phyloP scores from a whole-genome alignment of 495 filamentous ascomycete species.

The Trypethelium eluteriae region DNA sequence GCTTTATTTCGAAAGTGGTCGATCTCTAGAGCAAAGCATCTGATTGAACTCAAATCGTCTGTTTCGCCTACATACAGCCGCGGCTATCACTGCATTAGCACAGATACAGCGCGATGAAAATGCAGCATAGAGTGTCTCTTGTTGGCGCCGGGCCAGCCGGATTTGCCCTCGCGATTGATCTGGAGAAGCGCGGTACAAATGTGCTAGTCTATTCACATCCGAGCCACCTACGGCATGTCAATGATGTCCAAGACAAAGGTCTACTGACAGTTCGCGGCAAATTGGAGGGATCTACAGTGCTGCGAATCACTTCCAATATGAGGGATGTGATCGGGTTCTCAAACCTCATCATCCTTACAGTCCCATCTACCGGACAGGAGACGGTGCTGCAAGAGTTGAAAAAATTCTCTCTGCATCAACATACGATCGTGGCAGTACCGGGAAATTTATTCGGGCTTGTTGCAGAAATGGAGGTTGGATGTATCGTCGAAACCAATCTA shows the following conservation, averaged over 20 bases:
- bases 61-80: too few relatives aligned
- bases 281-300: not conserved
- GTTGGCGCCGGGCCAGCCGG: not conserved
- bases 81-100: not conserved
- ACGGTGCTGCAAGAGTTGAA: constrained; percentile 2
- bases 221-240: not conserved
- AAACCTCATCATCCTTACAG: constrained; percentile 25
- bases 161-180: not conserved
- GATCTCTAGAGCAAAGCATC: too few relatives aligned
- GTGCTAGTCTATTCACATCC: not conserved
- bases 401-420: not conserved
- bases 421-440: constrained; percentile 11
- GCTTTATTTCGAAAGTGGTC: too few relatives aligned
- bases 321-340: constrained; percentile 43
- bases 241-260: not conserved
- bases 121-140: not conserved
- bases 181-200: not conserved
- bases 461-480: not conserved
- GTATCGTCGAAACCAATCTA: constrained; percentile 13
- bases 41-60: too few relatives aligned
- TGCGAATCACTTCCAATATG: constrained; percentile 32
- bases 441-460: constrained; percentile 11
- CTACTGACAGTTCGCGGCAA: not conserved
- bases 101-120: not conserved
- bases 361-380: constrained; percentile 3